Base-by-base conservation (phyloP, 2,329 filamentous ascomycete species). In the Colletotrichum sp. region DNA sequence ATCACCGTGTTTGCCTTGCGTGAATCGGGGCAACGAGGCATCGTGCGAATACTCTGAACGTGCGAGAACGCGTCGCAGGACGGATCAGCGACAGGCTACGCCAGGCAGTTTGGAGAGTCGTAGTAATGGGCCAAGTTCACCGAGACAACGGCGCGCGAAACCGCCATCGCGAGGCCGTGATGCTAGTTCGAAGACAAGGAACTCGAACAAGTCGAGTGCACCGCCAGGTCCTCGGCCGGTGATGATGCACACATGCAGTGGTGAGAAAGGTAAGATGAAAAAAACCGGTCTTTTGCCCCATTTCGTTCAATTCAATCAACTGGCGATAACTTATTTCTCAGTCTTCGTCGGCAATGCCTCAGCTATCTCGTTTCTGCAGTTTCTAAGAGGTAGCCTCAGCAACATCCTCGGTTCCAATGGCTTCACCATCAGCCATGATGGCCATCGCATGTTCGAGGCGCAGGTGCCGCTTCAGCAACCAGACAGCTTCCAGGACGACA, bases 281-380 rank as follows among this genome's bases (percentile, higher is more conserved):
- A 3, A 38, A 26, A 10, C 36, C 16, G 14, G 14, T 16, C 7
- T 38, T 16, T 38, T 18, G 14, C 7, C 26, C 4, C 52, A 4
- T 16, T 16, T 0, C 6, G 12, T 36, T 13, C 9, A 16, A 14
- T 12, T 7, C 5, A 4, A 21, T 3, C 13, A 13, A 4, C 28
- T 68, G 13, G 6, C 62, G 12, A n/a, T 26, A 10, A 5, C 2
- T 48, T 26, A 9, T 13, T 4, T 21, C 12, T 12, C 56, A 89
- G 86, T 89, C 0, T 89, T 87, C 65, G 84, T 89, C 63, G 86
- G 88, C n/a, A 83, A 86, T n/a, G 87, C 86, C 12, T 88, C 88
- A 2, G 87, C 88, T 0, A 81, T 92, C 16, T 91, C 90, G 0
- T 92, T 92, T 73, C 81, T 92, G 1, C 89, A 91, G 72, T 85